Percentiles rank a stretch among this genome's conserved stretches.
Evolutionary conservation across 23 red algal species (phyloP).

Genomic region (Gracilariopsis chorda): DNA sequence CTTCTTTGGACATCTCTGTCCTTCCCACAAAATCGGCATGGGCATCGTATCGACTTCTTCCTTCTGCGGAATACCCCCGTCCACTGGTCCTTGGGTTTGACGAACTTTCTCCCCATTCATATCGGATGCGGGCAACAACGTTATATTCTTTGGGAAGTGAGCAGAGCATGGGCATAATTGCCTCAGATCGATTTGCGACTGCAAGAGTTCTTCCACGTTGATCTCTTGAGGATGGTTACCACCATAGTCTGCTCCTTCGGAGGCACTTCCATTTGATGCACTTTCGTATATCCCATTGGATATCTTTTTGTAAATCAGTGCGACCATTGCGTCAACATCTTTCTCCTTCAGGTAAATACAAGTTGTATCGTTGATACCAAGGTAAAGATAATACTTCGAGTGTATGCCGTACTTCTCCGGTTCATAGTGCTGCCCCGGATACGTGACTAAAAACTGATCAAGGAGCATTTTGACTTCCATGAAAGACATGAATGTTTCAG

Average conservation of each 20-base stretch:
- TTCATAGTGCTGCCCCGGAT: too few species aligned
- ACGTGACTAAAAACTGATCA: too few species aligned
- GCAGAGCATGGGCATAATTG: not conserved
- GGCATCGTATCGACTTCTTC: not conserved
- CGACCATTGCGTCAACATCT: not conserved
- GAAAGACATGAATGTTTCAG: too few species aligned
- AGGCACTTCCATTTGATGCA: not conserved
- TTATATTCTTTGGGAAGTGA: not conserved
- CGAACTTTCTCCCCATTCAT: not conserved
- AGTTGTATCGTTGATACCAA: not conserved
- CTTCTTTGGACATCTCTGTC: not conserved
- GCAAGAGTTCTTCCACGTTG: not conserved
- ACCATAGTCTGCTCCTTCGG: not conserved
- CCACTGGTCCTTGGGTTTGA: not conserved
- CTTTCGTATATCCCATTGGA: too few species aligned
- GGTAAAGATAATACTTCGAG: not conserved
- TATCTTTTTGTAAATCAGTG: not conserved
- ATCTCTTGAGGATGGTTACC: not conserved
- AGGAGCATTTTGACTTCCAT: too few species aligned
- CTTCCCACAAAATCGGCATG: constrained; percentile 3
- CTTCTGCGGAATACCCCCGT: not conserved
- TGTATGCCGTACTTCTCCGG: too few species aligned
- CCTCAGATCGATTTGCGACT: not conserved
- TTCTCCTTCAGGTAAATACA: not conserved
- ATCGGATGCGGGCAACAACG: not conserved